Base-by-base conservation (phyloP, 2,329 filamentous ascomycete genomes). In the Phaeosphaeria sp. region DNA sequence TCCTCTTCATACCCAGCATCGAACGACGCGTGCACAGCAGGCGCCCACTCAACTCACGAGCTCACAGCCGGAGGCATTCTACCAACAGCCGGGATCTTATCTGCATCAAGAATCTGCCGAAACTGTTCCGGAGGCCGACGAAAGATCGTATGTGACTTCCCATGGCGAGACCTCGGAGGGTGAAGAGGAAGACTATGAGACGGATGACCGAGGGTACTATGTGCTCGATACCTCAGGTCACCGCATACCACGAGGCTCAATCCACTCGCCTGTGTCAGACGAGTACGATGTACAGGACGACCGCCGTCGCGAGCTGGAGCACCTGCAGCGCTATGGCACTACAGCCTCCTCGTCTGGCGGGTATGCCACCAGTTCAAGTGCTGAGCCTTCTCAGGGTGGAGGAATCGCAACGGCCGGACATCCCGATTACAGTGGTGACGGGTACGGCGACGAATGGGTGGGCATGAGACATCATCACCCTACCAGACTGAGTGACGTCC, bases 211-310 rank as follows among this genome's bases (percentile, higher is more conserved):
- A 41, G 75, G 76, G n/a, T 71, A 74, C 60, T 77, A 69, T 54
- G 69, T 78, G 18, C 71, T 73, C 33, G 74, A 78, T 54, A 67
- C 69, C 11, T 57, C 68, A 9, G 76, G 76, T 20, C 74, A 67
- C 46, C 74, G 73, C 33, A 64, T 78, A 3, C 74, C 75, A 18
- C 76, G 72, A 43, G 69, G 72, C 41, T 63, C 67, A 13, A 62
- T 75, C 11, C 74, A 69, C 25, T 69, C 69, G 21, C 71, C 67
- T 52, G 69, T 73, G 39, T 75, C 72, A n/a, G 84, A 87, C 46
- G 85, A 87, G 53, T 85, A 84, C 63, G 84, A 85, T 48, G 82
- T 82, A 17, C 77, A 80, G 48, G 83, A 82, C 36, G 83, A 84
- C 59, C 77, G 80, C 2, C 80, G 78, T 9, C 77, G 79, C 9